Conservation (phyloP, 257 asterid species). For the Ballota nigra region DNA sequence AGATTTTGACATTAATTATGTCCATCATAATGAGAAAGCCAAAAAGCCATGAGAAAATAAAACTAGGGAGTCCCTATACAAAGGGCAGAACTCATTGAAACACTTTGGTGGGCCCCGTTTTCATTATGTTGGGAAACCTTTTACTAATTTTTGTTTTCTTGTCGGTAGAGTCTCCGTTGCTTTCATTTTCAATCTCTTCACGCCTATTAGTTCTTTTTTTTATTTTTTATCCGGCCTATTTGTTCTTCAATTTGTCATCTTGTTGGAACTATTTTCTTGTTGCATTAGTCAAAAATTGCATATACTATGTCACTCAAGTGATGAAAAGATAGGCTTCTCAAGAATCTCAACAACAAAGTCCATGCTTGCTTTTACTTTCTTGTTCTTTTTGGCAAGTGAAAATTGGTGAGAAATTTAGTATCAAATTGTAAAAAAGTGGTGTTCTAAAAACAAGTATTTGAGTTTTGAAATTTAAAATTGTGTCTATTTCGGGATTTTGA, state of each 20-base stretch:
- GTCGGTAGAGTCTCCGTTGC: conserved; percentile 53
- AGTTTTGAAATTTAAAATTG: no score
- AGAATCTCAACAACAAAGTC: not conserved
- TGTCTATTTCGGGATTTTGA: no score
- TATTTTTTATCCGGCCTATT: no score
- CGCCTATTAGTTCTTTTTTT: conserved; percentile 43
- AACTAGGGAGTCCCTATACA: conserved; percentile 13
- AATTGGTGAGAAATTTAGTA: not conserved
- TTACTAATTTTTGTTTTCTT: conserved; percentile 51
- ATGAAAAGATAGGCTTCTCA: conserved; percentile 22
- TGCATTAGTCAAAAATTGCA: conserved; percentile 18
- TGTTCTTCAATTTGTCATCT: conserved; percentile 40
- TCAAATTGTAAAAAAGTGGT: not conserved
- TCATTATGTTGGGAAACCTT: conserved; percentile 54
- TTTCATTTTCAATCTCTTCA: conserved; percentile 62
- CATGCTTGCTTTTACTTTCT: conserved; percentile 12
- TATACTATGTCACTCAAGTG: conserved; percentile 26
- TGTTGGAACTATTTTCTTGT: conserved; percentile 24
- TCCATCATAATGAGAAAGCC: conserved; percentile 8
- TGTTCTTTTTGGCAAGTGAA: not conserved
- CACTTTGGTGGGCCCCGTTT: conserved; percentile 54
- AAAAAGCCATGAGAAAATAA: conserved; percentile 24
- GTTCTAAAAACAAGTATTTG: no score
- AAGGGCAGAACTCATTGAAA: conserved; percentile 25
- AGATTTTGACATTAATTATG: conserved; percentile 14